These are phyloP conservation scores for Juglanconis sp. DNA, from an alignment of 2,329 filamentous ascomycete species.

Conservation along the genomic window DNA sequence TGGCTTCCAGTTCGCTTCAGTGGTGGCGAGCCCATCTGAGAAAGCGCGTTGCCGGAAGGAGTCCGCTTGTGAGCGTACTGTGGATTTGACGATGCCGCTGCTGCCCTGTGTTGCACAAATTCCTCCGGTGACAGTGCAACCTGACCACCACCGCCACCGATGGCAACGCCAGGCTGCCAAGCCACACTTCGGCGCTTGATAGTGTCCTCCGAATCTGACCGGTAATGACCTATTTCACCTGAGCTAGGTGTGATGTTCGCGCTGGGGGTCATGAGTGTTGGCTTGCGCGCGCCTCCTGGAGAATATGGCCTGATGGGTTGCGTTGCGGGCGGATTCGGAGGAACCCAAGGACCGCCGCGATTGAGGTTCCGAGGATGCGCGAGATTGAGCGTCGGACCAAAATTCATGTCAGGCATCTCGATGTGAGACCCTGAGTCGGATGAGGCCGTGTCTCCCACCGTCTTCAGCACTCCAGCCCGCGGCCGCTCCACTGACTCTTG, in stretches of 20 bases:
- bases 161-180: slow-evolving; percentile 72
- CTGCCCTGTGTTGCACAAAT: slow-evolving; percentile 76
- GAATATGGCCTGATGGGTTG: slow-evolving; percentile 30
- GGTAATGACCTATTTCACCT: slow-evolving; percentile 35
- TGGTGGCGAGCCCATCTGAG: slow-evolving; percentile 39
- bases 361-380: slow-evolving; percentile 7
- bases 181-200: slow-evolving; percentile 60
- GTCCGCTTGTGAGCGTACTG: slow-evolving; percentile 59
- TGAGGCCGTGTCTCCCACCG: slow-evolving; percentile 55
- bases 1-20: slow-evolving; percentile 38
- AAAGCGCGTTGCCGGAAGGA: slow-evolving; percentile 49
- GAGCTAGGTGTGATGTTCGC: slow-evolving; percentile 17
- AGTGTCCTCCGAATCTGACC: slow-evolving; percentile 50
- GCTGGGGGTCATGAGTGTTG: slow-evolving; percentile 18
- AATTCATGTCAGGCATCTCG: slow-evolving; percentile 73
- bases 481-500: slow-evolving; percentile 59
- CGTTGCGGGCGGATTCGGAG: slow-evolving; percentile 22
- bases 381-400: slow-evolving; percentile 73
- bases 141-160: slow-evolving; percentile 43
- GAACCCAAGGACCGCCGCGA: slow-evolving; percentile 14
- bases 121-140: slow-evolving; percentile 69
- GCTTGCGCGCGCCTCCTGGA: slow-evolving; percentile 25
- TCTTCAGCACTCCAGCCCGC: slow-evolving; percentile 76
- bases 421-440: slow-evolving; percentile 27
- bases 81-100: slow-evolving; percentile 48